A percentile compares a stretch with the other conserved stretches of the same genome.
These are phyloP conservation scores for Cenococcum geophilum DNA, from an alignment of 495 filamentous ascomycete genomes.

Conservation along the genomic window DNA sequence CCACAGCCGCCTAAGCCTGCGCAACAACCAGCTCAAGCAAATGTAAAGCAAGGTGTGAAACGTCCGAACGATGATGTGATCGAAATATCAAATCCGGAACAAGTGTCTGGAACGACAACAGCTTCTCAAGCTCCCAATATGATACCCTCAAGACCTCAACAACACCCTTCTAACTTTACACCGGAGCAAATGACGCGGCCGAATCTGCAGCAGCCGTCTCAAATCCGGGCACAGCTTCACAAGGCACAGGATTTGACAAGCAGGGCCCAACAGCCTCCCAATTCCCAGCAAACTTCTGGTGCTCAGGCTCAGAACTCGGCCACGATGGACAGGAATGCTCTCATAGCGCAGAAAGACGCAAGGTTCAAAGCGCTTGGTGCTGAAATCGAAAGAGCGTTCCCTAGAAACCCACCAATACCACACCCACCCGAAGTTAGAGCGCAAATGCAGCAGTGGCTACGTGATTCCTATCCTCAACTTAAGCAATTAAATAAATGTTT, in stretches of 20 bases:
- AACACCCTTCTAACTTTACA: conserved; percentile 37
- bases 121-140: conserved; percentile 37
- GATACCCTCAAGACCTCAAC: conserved; percentile 37
- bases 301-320: not conserved
- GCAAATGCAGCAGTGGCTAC: conserved; percentile 12
- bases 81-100: conserved; percentile 47
- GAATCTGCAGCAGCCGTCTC: conserved; percentile 44
- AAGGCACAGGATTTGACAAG: conserved; percentile 30
- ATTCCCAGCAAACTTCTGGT: conserved; percentile 8
- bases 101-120: conserved; percentile 17
- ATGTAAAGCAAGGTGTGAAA: conserved; percentile 44
- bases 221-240: conserved; percentile 18
- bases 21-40: conserved; percentile 8
- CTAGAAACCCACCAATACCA: conserved; percentile 6
- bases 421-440: conserved; percentile 17
- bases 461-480: conserved; percentile 6
- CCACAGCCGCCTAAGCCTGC: conserved; percentile 23
- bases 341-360: conserved; percentile 9
- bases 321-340: not conserved
- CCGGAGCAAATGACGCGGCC: conserved; percentile 50
- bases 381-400: conserved; percentile 15
- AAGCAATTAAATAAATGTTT: conserved; percentile 17
- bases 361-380: conserved; percentile 14
- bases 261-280: conserved; percentile 3
- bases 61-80: conserved; percentile 57